Conservation (phyloP, 1,284 basidiomycete species). For the Chondrostereum purpureum region DNA sequence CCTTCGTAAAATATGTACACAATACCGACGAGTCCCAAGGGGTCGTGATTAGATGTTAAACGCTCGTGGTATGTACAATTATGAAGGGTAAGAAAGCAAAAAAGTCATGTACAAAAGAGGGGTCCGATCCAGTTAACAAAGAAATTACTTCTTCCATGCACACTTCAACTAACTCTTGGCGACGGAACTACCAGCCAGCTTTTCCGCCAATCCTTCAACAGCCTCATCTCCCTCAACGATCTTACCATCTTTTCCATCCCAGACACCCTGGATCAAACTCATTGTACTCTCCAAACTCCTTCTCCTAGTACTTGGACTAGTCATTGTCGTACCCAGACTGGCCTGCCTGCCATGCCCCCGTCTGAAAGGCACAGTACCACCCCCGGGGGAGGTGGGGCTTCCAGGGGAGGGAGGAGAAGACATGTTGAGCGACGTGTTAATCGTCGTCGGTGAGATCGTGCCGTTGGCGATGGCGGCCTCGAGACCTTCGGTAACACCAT, state of each 20-base stretch:
- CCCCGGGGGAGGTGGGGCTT: constrained; percentile 8
- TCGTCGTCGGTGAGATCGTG: constrained; percentile 12
- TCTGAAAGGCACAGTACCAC: constrained; percentile 42
- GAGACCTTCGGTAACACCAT: constrained; percentile 46
- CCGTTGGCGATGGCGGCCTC: constrained; percentile 40
- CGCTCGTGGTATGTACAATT: too few relatives aligned
- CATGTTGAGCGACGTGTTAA: constrained; percentile 12
- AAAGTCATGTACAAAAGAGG: neutral
- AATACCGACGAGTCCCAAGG: too few relatives aligned
- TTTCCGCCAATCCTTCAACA: constrained; percentile 13
- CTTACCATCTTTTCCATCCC: constrained; percentile 37
- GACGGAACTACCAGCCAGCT: constrained; percentile 15
- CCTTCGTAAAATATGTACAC: too few relatives aligned
- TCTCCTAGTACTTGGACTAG: constrained; percentile 88
- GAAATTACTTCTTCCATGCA: neutral
- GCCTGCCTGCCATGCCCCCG: constrained; percentile 83
- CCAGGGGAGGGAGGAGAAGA: constrained; percentile 21
- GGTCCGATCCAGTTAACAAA: neutral
- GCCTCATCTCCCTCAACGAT: constrained; percentile 29
- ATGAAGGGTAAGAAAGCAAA: neutral
- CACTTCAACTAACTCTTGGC: constrained; percentile 3
- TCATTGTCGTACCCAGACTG: constrained; percentile 94
- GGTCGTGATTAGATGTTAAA: too few relatives aligned
- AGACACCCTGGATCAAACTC: constrained; percentile 87
- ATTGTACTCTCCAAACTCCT: constrained; percentile 95